Evolutionary conservation across 768 basidiomycete species (phyloP).

Genomic region (Leccinum fibrillosum): DNA sequence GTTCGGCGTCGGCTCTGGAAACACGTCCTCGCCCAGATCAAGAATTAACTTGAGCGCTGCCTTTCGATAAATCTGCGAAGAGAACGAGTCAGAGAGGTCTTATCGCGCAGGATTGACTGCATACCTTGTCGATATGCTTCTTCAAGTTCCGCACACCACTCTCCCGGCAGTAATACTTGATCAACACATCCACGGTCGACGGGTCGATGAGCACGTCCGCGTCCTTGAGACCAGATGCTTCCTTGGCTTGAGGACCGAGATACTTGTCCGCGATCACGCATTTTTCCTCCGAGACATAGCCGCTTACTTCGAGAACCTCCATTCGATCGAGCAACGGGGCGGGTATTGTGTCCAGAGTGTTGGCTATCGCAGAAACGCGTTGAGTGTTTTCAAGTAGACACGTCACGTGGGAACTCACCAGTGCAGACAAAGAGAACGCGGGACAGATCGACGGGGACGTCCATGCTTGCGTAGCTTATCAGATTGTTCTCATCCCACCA

Average conservation of each 20-base stretch:
- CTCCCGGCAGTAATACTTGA: constrained; percentile 97
- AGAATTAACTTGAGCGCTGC: constrained; percentile 89
- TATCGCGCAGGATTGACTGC: background rate
- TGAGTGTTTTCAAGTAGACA: constrained; percentile 3
- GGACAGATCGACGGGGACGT: constrained; percentile 94
- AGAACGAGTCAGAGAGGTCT: background rate
- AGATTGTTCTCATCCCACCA: background rate
- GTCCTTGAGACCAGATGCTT: constrained; percentile 79
- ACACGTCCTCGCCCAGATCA: constrained; percentile 81
- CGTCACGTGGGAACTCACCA: constrained; percentile 31
- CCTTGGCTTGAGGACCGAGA: constrained; percentile 90
- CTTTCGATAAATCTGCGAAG: constrained; percentile 86
- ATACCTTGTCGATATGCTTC: constrained; percentile 97
- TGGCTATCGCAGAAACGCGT: constrained; percentile 44
- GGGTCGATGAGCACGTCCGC: constrained; percentile 80
- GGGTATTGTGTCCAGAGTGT: constrained; percentile 90
- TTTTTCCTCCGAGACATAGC: constrained; percentile 95
- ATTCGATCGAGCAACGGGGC: constrained; percentile 92
- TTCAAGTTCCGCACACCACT: constrained; percentile 96
- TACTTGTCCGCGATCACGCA: constrained; percentile 82
- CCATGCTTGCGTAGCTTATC: constrained; percentile 62
- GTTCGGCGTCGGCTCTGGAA: constrained; percentile 63
- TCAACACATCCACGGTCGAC: constrained; percentile 78
- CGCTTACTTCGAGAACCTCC: constrained; percentile 94
- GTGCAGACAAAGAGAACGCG: constrained; percentile 98